phyloP scores from a whole-genome alignment of 768 basidiomycete species.

The Udeniomyces megalosporus region DNA sequence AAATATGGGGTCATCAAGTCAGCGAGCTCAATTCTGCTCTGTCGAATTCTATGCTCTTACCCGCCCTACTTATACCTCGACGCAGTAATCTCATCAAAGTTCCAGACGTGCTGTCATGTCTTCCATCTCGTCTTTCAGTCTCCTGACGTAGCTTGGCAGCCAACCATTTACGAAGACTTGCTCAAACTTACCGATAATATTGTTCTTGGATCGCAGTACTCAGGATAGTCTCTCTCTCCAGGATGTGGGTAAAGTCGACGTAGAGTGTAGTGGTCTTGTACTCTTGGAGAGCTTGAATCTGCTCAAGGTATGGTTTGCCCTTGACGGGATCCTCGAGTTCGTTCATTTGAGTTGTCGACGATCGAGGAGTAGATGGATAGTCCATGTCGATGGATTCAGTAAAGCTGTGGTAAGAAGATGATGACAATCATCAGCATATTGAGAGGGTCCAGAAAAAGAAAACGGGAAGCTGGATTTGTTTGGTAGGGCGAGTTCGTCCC shows the following conservation, averaged over 20 bases:
- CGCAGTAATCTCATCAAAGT: too few relatives aligned
- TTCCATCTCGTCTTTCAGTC: too few relatives aligned
- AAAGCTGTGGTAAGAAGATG: slow-evolving; percentile 39
- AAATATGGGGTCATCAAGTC: neutral
- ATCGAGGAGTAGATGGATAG: slow-evolving; percentile 41
- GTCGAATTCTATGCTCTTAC: neutral
- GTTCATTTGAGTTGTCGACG: too few relatives aligned
- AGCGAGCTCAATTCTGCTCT: neutral
- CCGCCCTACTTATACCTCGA: too few relatives aligned
- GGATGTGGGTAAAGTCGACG: slow-evolving; percentile 81
- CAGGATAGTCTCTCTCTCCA: slow-evolving; percentile 78
- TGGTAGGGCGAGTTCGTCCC: too few relatives aligned
- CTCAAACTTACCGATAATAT: slow-evolving; percentile 53
- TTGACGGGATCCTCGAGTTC: slow-evolving; percentile 36
- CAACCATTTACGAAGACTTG: too few relatives aligned
- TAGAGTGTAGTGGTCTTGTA: slow-evolving; percentile 91
- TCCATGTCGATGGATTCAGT: slow-evolving; percentile 64
- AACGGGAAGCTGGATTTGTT: too few relatives aligned
- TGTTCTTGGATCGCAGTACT: slow-evolving; percentile 85
- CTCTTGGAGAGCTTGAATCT: slow-evolving; percentile 88
- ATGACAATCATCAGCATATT: neutral
- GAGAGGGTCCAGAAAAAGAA: too few relatives aligned
- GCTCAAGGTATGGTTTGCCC: slow-evolving; percentile 50
- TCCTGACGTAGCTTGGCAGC: too few relatives aligned
- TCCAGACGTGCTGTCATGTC: neutral